phyloP scores from a whole-genome alignment of 257 asterid genomes.

The Osmanthus fragrans region DNA sequence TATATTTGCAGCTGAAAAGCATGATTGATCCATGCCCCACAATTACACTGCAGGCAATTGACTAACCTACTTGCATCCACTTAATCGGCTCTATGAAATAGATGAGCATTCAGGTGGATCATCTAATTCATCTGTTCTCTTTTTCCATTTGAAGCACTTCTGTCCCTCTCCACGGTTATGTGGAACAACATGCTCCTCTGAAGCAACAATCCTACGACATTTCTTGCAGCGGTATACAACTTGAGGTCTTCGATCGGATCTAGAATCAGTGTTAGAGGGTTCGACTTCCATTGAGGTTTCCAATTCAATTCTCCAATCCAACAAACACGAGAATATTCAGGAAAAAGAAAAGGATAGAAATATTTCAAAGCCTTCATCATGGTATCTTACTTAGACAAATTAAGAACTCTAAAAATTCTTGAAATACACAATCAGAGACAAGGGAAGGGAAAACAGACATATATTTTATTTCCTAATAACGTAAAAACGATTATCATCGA shows the following conservation, averaged over 20 bases:
- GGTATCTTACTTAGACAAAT: background rate
- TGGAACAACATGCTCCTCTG: slow-evolving; percentile 60
- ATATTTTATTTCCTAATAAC: background rate
- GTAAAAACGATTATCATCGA: too few relatives aligned
- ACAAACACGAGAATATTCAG: background rate
- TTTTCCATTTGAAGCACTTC: slow-evolving; percentile 70
- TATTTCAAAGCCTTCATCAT: background rate
- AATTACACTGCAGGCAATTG: slow-evolving; percentile 84
- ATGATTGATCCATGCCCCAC: slow-evolving; percentile 88
- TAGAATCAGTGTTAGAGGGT: slow-evolving; percentile 21
- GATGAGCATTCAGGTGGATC: slow-evolving; percentile 72
- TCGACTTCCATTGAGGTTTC: slow-evolving; percentile 36
- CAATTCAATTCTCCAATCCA: slow-evolving; percentile 15
- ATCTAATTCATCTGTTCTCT: slow-evolving; percentile 38
- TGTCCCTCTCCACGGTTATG: slow-evolving; percentile 80
- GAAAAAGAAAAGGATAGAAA: background rate
- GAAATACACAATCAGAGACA: background rate
- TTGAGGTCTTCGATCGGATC: slow-evolving; percentile 43
- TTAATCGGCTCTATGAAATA: slow-evolving; percentile 90
- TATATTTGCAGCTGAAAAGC: slow-evolving; percentile 98
- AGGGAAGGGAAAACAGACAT: background rate
- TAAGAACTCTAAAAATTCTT: background rate
- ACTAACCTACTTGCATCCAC: slow-evolving; percentile 85
- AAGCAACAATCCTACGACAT: slow-evolving; percentile 87
- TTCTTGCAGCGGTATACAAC: slow-evolving; percentile 86